These are phyloP conservation scores for Rosa lucieae DNA, from an alignment of 306 rosid genomes.

Conservation along the genomic window DNA sequence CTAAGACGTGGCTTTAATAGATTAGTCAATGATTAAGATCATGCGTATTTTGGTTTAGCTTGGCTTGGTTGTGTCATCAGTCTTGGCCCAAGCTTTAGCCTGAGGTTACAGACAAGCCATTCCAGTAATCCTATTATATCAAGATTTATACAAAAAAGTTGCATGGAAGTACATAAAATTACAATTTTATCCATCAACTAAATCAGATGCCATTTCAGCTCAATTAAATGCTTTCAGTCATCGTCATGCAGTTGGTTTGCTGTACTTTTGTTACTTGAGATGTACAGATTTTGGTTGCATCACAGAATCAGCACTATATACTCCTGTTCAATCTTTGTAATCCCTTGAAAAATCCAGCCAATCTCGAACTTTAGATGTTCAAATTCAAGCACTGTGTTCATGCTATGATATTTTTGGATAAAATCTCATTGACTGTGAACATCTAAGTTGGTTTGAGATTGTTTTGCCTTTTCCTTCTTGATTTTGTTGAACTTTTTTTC, in stretches of 20 bases:
- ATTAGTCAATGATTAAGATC: not conserved
- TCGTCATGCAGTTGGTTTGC: not conserved
- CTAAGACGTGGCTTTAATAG: not conserved
- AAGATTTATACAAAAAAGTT: not conserved
- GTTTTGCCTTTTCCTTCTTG: not conserved
- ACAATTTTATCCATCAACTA: not conserved
- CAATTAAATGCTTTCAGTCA: not conserved
- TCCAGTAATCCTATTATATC: not conserved
- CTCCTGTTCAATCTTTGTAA: not conserved
- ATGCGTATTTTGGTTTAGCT: not conserved
- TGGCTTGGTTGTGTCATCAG: not conserved
- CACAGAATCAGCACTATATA: not conserved
- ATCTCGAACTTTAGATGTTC: not conserved
- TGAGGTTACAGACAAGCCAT: not conserved
- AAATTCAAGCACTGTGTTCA: not conserved
- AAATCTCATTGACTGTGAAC: not conserved
- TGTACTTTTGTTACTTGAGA: not conserved
- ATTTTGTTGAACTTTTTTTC: not conserved
- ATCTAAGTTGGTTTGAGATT: not conserved
- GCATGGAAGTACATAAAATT: not conserved
- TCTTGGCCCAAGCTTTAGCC: not conserved
- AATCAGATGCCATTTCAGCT: not conserved
- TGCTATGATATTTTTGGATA: not conserved
- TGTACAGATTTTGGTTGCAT: not conserved
- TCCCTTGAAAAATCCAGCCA: not conserved